These are phyloP conservation scores for Gardenia jasminoides DNA, from an alignment of 257 asterid species.

Conservation along the genomic window DNA sequence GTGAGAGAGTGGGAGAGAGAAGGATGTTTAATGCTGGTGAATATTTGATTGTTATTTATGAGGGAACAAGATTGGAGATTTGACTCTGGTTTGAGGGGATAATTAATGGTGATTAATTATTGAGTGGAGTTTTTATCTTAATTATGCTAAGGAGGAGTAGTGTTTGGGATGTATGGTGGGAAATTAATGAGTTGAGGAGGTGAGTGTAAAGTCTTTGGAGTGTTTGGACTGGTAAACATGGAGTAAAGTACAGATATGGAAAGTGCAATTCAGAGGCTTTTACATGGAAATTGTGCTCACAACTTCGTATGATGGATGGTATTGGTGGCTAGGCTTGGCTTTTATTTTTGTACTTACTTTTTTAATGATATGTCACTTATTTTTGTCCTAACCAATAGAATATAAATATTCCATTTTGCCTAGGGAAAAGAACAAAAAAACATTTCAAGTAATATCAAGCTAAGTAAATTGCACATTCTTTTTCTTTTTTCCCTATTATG, in stretches of 20 bases:
- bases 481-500: background rate
- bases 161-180: background rate
- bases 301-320: background rate
- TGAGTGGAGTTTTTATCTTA: background rate
- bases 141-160: background rate
- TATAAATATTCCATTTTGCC: background rate
- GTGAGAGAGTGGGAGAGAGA: background rate
- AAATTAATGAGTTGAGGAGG: background rate
- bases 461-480: no score
- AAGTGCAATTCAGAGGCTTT: background rate
- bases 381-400: background rate
- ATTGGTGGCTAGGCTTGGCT: background rate
- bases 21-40: background rate
- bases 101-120: background rate
- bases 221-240: background rate
- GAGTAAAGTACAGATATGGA: background rate
- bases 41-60: background rate
- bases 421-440: no score
- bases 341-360: background rate
- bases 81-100: background rate
- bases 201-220: background rate
- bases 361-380: background rate
- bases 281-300: background rate
- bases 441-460: no score
- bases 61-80: background rate